These are phyloP conservation scores for Cylindricascospora bacillispora DNA, from an alignment of 1,139 yeast genomes.

Conservation along the genomic window DNA sequence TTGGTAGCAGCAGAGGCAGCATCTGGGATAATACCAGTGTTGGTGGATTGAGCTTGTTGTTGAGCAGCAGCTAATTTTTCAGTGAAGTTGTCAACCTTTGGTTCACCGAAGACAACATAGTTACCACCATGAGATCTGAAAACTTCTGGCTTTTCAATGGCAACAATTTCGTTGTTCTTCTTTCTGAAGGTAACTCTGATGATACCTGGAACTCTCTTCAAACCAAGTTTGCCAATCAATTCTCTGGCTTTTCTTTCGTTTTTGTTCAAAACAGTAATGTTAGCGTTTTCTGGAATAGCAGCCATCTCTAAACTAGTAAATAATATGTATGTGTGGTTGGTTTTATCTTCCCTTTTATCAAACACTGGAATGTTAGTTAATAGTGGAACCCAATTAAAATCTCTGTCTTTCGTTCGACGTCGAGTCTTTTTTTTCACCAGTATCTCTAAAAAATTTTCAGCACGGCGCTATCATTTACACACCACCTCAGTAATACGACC, in stretches of 20 bases:
- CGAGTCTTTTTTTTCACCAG: too few relatives aligned
- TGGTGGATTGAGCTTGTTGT: conserved; percentile 36
- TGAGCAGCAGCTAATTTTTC: conserved; percentile 73
- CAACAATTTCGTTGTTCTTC: conserved; percentile 84
- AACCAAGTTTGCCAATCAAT: conserved; percentile 74
- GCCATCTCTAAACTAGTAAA: conserved; percentile 3
- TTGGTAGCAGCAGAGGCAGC: conserved; percentile 26
- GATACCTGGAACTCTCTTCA: conserved; percentile 86
- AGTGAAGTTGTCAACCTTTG: conserved; percentile 85
- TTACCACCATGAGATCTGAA: conserved; percentile 91
- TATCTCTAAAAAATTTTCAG: too few relatives aligned
- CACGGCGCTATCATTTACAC: too few relatives aligned
- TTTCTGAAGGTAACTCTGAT: conserved; percentile 94
- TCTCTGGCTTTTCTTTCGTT: conserved; percentile 96
- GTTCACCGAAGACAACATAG: conserved; percentile 95
- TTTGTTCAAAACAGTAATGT: conserved; percentile 72
- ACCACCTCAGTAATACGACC: too few relatives aligned
- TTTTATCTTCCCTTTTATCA: background rate
- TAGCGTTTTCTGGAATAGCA: conserved; percentile 5
- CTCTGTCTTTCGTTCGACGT: too few relatives aligned
- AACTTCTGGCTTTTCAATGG: conserved; percentile 91
- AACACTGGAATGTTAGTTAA: too few relatives aligned
- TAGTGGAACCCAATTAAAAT: too few relatives aligned
- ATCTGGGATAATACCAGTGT: conserved; percentile 26
- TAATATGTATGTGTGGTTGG: background rate